A percentile compares a stretch with the other conserved stretches of the same genome.
Evolutionary conservation across 2,329 filamentous ascomycete genomes (phyloP).

Genomic region (Neonectria sp.): DNA sequence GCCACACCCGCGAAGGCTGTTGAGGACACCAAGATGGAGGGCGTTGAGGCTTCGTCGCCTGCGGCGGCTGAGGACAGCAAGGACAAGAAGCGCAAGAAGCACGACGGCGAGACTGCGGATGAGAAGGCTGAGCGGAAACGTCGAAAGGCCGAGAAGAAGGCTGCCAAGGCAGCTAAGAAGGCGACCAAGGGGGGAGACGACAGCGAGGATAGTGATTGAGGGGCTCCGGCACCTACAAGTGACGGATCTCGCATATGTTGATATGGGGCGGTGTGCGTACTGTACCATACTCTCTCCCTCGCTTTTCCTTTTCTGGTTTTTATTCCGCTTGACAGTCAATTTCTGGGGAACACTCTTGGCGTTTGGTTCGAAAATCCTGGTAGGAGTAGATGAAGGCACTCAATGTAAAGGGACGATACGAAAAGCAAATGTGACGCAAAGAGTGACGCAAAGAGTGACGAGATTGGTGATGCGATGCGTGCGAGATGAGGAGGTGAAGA

Average conservation of each 20-base stretch:
- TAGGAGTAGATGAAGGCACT: constrained; percentile 50
- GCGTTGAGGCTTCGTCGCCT: constrained; percentile 54
- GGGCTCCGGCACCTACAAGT: constrained; percentile 35
- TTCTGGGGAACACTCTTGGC: constrained; percentile 44
- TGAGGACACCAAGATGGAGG: constrained; percentile 56
- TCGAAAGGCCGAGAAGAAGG: constrained; percentile 73
- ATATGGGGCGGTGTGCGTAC: constrained; percentile 46
- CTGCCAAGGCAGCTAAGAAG: constrained; percentile 70
- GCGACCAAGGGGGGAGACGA: constrained; percentile 66
- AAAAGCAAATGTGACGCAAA: constrained; percentile 23
- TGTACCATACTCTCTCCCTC: constrained; percentile 47
- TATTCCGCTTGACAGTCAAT: constrained; percentile 33
- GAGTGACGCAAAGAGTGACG: neutral
- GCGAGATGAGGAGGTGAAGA: constrained; percentile 4
- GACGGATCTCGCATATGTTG: constrained; percentile 42
- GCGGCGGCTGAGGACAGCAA: constrained; percentile 69
- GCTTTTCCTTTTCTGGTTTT: constrained; percentile 41
- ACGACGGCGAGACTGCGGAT: constrained; percentile 81
- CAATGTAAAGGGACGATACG: constrained; percentile 48
- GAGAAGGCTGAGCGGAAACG: constrained; percentile 75
- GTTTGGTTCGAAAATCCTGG: constrained; percentile 51
- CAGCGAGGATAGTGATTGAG: constrained; percentile 68
- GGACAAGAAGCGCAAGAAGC: constrained; percentile 83
- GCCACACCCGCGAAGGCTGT: constrained; percentile 56
- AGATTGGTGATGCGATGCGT: constrained; percentile 4